Evolutionary conservation across 2,329 filamentous ascomycete genomes (phyloP), one percentile per base, ranked within the genome.

Genomic region (Sclerotiophoma versabilis): DNA sequence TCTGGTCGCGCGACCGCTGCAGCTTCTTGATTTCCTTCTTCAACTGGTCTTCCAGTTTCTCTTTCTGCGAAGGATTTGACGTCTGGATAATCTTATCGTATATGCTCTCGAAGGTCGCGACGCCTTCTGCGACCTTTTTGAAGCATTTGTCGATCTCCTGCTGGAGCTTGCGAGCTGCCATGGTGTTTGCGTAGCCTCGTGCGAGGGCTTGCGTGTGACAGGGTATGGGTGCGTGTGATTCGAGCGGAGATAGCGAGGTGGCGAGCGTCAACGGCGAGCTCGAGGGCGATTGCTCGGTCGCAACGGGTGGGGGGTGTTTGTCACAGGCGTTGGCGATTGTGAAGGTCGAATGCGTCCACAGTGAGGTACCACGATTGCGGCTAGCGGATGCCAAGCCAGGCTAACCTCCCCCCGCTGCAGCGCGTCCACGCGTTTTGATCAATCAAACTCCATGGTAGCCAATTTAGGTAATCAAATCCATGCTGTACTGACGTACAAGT

Each of bases 11-110:
- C 77, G 95, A 88, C 70, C 95, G 86, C 79, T 99, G 95, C 52
- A 99, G 87, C 84, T 99, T 99, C 87, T 99, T 99, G 85, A 98
- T 98, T 80, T 99, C 95, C 75, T 95, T 92, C 82, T 99, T 99
- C 66, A 99, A 84, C 75, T 95, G 92, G 79, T 99, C 95, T 77
- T 99, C 95, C 45, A 96, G 86, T 81, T 98, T 99, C 79, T 98
- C 95, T 76, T 97, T 96, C 79, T 98, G 95, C 58, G 95, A 92
- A 50, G 90, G 86, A 80, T 97, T 98, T 71, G 87, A 91, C 47
- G 92, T 92, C 66, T 93, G 87, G 71, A 93, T 90, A 64, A 99
- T 96, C 86, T 99, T 99, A 68, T 98, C 95, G 80, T 98, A 96
- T 71, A 98, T 97, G 72, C 83, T 84, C 74, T 98, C 92, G 77